Percentiles rank a stretch among this genome's conserved stretches.
Evolutionary conservation across 306 rosid species (phyloP).

Genomic region (Trichosanthes cucumerina): DNA sequence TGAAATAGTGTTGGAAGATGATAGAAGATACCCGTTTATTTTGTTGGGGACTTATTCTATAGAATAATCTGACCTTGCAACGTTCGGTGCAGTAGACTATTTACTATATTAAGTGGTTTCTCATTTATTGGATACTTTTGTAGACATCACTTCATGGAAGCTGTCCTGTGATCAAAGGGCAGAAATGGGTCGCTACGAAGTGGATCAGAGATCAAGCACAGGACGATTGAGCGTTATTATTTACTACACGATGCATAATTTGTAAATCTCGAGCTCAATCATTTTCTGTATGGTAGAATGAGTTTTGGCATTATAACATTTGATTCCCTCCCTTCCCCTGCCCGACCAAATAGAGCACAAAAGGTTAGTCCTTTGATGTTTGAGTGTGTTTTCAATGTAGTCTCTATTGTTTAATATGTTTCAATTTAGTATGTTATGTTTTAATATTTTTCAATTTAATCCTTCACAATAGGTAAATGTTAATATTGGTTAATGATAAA

Average conservation of each 20-base stretch:
- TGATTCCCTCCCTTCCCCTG: neutral
- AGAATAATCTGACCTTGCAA: neutral
- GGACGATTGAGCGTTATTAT: conserved; percentile 16
- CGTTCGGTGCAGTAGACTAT: neutral
- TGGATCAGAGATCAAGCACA: conserved; percentile 67
- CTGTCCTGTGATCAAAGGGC: conserved; percentile 77
- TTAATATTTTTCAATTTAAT: too few species aligned
- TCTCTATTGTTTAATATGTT: neutral
- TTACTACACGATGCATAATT: neutral
- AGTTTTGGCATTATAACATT: neutral
- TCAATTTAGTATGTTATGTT: neutral
- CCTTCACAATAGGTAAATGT: neutral
- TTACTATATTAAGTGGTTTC: neutral
- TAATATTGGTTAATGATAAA: neutral
- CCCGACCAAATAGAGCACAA: neutral
- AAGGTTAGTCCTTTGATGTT: neutral
- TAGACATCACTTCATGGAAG: conserved; percentile 87
- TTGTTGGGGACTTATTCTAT: neutral
- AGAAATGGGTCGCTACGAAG: conserved; percentile 90
- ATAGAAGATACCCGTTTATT: neutral
- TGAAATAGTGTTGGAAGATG: neutral
- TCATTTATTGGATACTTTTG: conserved; percentile 20
- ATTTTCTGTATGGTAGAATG: neutral
- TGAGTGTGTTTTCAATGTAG: neutral
- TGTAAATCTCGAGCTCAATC: neutral